Conservation (phyloP, 495 filamentous ascomycete genomes). For the Paragyromitra xinjiangensis region DNA sequence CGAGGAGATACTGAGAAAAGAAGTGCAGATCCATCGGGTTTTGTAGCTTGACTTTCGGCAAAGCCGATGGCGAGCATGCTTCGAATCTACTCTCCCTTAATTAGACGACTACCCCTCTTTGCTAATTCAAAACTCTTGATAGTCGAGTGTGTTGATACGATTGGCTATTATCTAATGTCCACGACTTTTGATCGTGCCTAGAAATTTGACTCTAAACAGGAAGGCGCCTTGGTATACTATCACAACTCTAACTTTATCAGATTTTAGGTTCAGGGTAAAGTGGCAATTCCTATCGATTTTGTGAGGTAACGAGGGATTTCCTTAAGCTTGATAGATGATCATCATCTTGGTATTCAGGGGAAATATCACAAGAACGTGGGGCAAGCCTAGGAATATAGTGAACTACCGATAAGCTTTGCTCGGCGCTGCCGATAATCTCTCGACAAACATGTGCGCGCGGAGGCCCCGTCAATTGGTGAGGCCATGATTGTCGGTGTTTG, state of each 20-base stretch:
- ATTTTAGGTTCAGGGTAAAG: neutral
- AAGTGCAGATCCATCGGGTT: conserved; percentile 14
- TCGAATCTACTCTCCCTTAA: neutral
- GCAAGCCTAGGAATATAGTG: conserved; percentile 11
- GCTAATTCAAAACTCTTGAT: neutral
- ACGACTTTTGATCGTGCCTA: neutral
- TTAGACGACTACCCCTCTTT: neutral
- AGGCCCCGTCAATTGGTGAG: conserved; percentile 4
- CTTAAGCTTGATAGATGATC: conserved; percentile 20
- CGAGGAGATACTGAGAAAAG: neutral
- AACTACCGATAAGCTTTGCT: conserved; percentile 35
- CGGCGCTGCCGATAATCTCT: conserved; percentile 16
- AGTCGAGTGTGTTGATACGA: conserved; percentile 10
- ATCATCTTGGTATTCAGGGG: conserved; percentile 17
- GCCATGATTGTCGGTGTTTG: neutral
- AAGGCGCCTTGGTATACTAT: conserved; percentile 24
- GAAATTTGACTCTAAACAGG: conserved; percentile 35
- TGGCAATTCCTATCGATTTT: conserved; percentile 16
- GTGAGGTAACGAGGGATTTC: conserved; percentile 14
- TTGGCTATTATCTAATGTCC: conserved; percentile 7
- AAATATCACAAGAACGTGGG: neutral
- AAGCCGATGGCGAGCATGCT: neutral
- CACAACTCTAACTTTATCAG: neutral
- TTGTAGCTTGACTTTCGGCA: conserved; percentile 25
- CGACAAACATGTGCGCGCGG: conserved; percentile 6